Evolutionary conservation across 2,329 filamentous ascomycete genomes (phyloP).

Genomic region (Dothistroma septosporum): DNA sequence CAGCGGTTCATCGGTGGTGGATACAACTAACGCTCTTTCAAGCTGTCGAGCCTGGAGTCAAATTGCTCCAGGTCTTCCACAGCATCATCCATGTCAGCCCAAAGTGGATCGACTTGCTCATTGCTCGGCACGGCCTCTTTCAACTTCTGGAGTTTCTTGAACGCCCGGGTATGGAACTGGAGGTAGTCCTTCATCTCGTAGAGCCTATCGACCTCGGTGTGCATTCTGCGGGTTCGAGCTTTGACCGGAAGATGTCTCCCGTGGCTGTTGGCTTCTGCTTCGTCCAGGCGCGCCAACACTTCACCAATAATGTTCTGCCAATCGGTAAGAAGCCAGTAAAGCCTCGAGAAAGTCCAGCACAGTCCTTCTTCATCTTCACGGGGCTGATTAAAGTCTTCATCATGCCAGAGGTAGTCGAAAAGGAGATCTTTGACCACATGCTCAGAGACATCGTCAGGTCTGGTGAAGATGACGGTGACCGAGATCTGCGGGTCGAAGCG

Average conservation of each 20-base stretch:
- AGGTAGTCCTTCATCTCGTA: constrained; percentile 37
- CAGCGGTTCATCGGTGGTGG: neutral
- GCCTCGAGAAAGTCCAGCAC: constrained; percentile 35
- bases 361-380: constrained; percentile 36
- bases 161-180: constrained; percentile 33
- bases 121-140: constrained; percentile 29
- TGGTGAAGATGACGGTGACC: constrained; percentile 36
- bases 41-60: constrained; percentile 32
- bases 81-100: constrained; percentile 36
- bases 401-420: constrained; percentile 33
- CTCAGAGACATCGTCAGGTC: constrained; percentile 30
- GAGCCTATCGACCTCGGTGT: constrained; percentile 35
- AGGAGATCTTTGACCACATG: constrained; percentile 33
- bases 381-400: constrained; percentile 32
- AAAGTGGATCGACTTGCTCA: constrained; percentile 33
- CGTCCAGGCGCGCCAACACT: constrained; percentile 32
- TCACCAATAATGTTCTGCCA: constrained; percentile 39
- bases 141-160: constrained; percentile 36
- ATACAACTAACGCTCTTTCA: constrained; percentile 33
- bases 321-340: constrained; percentile 36
- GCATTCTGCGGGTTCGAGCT: constrained; percentile 31
- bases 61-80: constrained; percentile 37
- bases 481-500: constrained; percentile 29
- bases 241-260: constrained; percentile 35
- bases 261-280: constrained; percentile 36